A percentile compares a stretch with the other conserved stretches of the same genome.
These are phyloP conservation scores for Botrytis paeoniae DNA, from an alignment of 2,329 filamentous ascomycete species.

Conservation along the genomic window DNA sequence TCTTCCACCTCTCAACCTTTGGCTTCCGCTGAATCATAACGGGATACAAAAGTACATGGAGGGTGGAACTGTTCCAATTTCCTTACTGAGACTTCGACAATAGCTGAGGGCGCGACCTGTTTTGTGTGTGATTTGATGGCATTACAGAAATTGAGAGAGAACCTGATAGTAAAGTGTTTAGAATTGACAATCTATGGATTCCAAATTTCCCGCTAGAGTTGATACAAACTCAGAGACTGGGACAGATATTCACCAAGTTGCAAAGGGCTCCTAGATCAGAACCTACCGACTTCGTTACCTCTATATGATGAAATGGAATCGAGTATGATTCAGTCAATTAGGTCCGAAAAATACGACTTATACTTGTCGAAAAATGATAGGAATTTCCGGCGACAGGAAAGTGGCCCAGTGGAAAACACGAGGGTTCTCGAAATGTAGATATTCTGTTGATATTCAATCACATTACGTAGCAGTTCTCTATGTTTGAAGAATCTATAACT, in stretches of 20 bases:
- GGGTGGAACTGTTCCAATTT: neutral
- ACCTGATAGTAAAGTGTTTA: neutral
- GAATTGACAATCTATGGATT: neutral
- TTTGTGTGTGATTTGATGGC: neutral
- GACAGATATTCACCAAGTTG: neutral
- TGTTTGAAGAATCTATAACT: conserved; percentile 24
- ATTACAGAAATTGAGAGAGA: neutral
- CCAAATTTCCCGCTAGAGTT: neutral
- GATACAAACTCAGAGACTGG: neutral
- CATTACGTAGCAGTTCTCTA: neutral
- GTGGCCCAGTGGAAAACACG: neutral
- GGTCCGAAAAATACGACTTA: neutral
- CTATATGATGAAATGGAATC: neutral
- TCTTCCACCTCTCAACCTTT: neutral
- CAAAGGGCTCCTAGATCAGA: neutral
- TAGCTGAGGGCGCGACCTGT: neutral
- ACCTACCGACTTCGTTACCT: neutral
- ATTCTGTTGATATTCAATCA: neutral
- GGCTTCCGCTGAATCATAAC: neutral
- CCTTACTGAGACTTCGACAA: neutral
- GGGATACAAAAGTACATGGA: neutral
- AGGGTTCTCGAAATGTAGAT: neutral
- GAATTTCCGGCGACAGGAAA: neutral
- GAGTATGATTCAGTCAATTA: neutral
- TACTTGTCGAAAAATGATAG: neutral